Evolutionary conservation across 495 filamentous ascomycete species (phyloP), one percentile per base, ranked within the genome.

Genomic region (Penicillium fimorum): DNA sequence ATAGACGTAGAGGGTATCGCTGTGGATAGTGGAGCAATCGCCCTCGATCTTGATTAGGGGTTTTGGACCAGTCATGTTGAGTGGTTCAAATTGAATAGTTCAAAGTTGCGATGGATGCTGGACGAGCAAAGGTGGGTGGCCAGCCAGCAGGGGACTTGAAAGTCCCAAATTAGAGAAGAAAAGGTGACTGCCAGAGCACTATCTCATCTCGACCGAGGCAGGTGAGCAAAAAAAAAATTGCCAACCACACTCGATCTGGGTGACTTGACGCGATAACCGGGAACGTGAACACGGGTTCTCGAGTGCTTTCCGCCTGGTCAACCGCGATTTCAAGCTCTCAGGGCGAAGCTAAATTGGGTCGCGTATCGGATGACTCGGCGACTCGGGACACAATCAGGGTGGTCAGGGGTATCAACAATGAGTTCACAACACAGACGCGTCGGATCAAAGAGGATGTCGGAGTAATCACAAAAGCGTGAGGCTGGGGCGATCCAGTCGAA

Each of bases 1-100:
- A 64, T 90, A 97, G 11, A 85, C 85, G 74, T 96, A 98, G 15
- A 98, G 83, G 17, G 87, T 94, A 70, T 89, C 85, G 68, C 92
- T 79, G 72, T 89, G 77, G 50, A 98, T 81, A 55, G 87, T 83
- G 15, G 91, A 94, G 73, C 94, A 98, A 62, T 87, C 83, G 73
- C 87, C 84, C 62, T 82, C 79, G 59, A 96, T 75, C 58, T 82
- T 68, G 57, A 83, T 75, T 12, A 77, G 76, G 53, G 92, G 92
- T 62, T 80, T 57, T 50, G 88, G 88, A 35, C 84, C 74, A 52
- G 77, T 60, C 88, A 91, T 91, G 20, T 58, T 64, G 67, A 57
- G 58, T 37, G 22, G 56, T 57, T 60, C 56, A 55, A 52, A 62
- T 38, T 17, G 67, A 56, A 61, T 47, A 24, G 59, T 57, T 62